phyloP scores from a whole-genome alignment of 305 asterid genomes.

The Ajuga reptans region DNA sequence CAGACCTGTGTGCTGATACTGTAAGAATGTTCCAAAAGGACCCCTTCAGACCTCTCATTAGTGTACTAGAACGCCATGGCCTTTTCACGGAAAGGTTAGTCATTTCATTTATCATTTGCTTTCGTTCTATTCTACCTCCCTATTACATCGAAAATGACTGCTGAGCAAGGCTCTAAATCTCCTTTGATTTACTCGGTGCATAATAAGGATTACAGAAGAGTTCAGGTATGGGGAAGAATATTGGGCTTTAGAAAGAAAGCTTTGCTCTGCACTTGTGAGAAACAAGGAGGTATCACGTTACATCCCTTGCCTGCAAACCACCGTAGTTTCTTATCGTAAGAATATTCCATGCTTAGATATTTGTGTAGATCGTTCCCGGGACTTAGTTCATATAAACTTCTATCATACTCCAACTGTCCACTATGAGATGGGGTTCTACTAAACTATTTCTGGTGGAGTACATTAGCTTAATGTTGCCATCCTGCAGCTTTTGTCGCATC shows the following conservation, averaged over 20 bases:
- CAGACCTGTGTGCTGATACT: conserved; percentile 24
- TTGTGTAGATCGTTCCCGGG: too few relatives aligned
- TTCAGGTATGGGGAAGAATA: conserved; percentile 65
- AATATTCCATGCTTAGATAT: too few relatives aligned
- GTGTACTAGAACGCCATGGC: conserved; percentile 44
- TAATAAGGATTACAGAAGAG: conserved; percentile 61
- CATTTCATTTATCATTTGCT: conserved; percentile 8
- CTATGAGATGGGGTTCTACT: too few relatives aligned
- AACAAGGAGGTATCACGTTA: conserved; percentile 42
- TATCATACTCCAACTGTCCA: too few relatives aligned
- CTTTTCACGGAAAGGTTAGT: conserved; percentile 69
- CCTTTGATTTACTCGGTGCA: conserved; percentile 1
- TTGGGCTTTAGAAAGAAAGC: conserved; percentile 87
- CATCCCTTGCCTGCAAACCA: neutral
- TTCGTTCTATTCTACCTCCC: conserved; percentile 12
- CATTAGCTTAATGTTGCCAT: too few relatives aligned
- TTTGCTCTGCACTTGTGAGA: conserved; percentile 48
- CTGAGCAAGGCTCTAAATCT: conserved; percentile 14
- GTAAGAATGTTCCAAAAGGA: conserved; percentile 34
- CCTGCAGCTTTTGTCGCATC: too few relatives aligned
- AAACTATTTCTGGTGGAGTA: too few relatives aligned
- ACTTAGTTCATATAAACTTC: too few relatives aligned
- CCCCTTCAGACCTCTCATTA: conserved; percentile 62
- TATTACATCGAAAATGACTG: neutral
- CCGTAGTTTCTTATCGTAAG: neutral